Base-by-base conservation (phyloP, 1,139 yeast species). In the Candida glucosophila region DNA sequence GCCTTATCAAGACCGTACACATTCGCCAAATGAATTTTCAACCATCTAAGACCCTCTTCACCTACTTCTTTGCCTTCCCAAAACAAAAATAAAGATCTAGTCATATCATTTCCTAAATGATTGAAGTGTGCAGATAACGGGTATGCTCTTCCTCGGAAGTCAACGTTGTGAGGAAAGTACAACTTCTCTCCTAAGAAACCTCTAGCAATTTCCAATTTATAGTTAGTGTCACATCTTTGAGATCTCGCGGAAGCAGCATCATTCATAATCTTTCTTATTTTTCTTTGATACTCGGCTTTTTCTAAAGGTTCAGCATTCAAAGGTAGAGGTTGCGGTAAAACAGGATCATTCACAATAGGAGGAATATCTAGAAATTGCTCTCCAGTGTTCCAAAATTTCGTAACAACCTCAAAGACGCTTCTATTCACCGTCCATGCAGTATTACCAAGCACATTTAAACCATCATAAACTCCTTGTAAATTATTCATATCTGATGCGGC, bases 401-500 rank as follows among this genome's bases (percentile, higher is more conserved):
- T 69, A 39, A 90, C 67, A 5, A 82, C 67, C 24, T 76, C 67
- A 40, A 83, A 77, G 6, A 90, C 63, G 15, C 59, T 63, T 29
- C 74, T 69, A 49, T 90, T 90, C 22, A 90, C 78, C 1, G 96
- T 81, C 99, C 99, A 90, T 0, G 95, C 70, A 1, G 97, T 83
- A 22, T 67, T 57, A 8, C 98, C 97, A 30, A 92, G 58, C 6
- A 83, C 94, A 46, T 88, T 88, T 30, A 92, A 63, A 3, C 96
- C 98, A 28, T 74, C 71, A 43, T 77, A 81, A 11, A 90, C 24
- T 13, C 62, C 55, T 22, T 71, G 71, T 35, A 90, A 58, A 26
- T 73, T 74, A 5, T 77, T 73, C 27, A 77, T 66, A 18, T 74
- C 77, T 6, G 86, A 73, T 1, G 95, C 95, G 0, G 93, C 92